Conservation (phyloP, 1,139 yeast species). For the Taiozyma sp. region DNA sequence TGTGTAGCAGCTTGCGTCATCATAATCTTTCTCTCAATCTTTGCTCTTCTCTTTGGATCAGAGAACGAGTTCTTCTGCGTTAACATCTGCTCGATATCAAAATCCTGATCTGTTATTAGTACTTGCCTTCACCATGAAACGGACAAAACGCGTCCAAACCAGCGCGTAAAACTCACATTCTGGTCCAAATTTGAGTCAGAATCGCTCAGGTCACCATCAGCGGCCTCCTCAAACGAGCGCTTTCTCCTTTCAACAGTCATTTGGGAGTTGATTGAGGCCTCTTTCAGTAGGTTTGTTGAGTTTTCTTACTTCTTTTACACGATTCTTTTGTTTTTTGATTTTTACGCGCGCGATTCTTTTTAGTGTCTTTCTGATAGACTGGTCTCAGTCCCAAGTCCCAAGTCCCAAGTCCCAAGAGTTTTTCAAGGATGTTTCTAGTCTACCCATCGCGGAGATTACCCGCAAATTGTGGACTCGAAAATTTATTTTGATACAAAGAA, state of each 20-base stretch:
- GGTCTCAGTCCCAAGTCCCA: neutral
- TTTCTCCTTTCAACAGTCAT: conserved; percentile 1
- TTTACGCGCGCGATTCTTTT: neutral
- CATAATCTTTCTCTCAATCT: conserved; percentile 4
- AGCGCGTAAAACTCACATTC: neutral
- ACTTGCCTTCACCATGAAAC: neutral
- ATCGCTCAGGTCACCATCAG: neutral
- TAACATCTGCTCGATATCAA: conserved; percentile 15
- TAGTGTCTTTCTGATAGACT: neutral
- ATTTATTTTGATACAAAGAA: neutral
- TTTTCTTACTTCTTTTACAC: too few relatives aligned
- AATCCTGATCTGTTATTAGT: conserved; percentile 2
- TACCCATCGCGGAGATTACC: neutral
- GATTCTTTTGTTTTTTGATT: neutral
- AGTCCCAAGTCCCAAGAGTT: neutral
- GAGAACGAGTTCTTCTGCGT: conserved; percentile 11
- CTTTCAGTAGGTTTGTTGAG: neutral
- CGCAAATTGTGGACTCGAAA: neutral
- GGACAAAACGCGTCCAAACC: neutral
- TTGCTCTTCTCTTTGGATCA: conserved; percentile 9
- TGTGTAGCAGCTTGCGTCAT: conserved; percentile 8
- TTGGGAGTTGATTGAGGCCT: neutral
- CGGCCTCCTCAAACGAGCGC: neutral
- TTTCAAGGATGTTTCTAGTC: neutral
- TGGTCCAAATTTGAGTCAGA: neutral